Conservation (phyloP, 768 basidiomycete genomes). For the Harrya chromipes region DNA sequence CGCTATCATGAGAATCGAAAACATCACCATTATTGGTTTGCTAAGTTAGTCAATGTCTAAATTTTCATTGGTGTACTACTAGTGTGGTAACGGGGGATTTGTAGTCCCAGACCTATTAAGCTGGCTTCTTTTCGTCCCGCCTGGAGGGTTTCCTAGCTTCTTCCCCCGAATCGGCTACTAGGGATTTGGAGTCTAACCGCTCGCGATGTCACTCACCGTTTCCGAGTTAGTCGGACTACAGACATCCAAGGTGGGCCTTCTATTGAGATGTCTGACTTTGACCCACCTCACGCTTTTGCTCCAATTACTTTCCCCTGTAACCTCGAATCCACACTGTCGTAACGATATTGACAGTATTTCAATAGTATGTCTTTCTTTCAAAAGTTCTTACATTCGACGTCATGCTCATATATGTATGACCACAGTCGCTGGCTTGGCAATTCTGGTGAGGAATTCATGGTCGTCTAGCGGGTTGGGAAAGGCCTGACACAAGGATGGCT, state of each 20-base stretch:
- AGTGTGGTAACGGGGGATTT: too few species aligned
- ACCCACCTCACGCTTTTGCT: background rate
- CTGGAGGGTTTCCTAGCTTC: too few species aligned
- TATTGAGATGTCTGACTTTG: too few species aligned
- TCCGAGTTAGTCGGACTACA: slow-evolving; percentile 13
- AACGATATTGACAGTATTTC: slow-evolving; percentile 6
- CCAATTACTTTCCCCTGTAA: background rate
- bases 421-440: slow-evolving; percentile 15
- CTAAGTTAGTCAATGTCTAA: too few species aligned
- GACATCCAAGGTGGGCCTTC: slow-evolving; percentile 7
- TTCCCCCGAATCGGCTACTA: too few species aligned
- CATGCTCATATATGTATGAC: background rate
- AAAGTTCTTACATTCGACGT: background rate
- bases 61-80: too few species aligned
- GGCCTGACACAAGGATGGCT: background rate
- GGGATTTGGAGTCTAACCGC: too few species aligned
- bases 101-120: too few species aligned
- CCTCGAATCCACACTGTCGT: background rate
- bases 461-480: background rate
- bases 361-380: slow-evolving; percentile 6
- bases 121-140: too few species aligned
- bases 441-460: slow-evolving; percentile 15
- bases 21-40: too few species aligned
- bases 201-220: background rate
- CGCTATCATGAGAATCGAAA: too few species aligned